These are phyloP conservation scores for Macrolepiota albuminosa DNA, from an alignment of 768 basidiomycete genomes.

Conservation along the genomic window DNA sequence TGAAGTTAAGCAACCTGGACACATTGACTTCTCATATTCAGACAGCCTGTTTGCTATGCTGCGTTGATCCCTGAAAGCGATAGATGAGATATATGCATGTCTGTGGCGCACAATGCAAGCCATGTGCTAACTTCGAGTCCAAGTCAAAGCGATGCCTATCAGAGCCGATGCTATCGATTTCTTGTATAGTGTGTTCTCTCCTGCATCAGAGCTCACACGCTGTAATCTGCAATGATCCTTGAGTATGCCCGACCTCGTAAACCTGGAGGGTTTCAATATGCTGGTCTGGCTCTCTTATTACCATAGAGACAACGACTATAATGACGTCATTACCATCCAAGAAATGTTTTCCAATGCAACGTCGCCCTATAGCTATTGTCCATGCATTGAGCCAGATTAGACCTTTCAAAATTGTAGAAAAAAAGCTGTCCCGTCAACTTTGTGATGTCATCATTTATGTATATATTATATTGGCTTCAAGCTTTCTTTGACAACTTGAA, in stretches of 20 bases:
- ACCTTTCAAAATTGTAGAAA: neutral
- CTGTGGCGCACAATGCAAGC: too few species aligned
- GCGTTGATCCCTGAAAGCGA: conserved; percentile 10
- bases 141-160: neutral
- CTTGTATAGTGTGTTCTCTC: neutral
- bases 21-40: too few species aligned
- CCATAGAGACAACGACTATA: too few species aligned
- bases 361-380: too few species aligned
- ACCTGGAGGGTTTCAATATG: conserved; percentile 42
- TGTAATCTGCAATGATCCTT: neutral
- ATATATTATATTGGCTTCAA: neutral
- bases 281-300: neutral
- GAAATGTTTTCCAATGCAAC: too few species aligned
- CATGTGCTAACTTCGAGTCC: neutral
- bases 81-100: neutral
- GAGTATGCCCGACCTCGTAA: conserved; percentile 37
- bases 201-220: neutral
- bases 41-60: conserved; percentile 34
- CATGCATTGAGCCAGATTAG: neutral
- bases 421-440: neutral
- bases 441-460: neutral
- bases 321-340: conserved; percentile 5
- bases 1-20: too few species aligned
- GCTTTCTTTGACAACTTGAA: neutral
- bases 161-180: neutral